Evolutionary conservation across 1,284 basidiomycete genomes (phyloP).

Genomic region (Phlebopus sp.): DNA sequence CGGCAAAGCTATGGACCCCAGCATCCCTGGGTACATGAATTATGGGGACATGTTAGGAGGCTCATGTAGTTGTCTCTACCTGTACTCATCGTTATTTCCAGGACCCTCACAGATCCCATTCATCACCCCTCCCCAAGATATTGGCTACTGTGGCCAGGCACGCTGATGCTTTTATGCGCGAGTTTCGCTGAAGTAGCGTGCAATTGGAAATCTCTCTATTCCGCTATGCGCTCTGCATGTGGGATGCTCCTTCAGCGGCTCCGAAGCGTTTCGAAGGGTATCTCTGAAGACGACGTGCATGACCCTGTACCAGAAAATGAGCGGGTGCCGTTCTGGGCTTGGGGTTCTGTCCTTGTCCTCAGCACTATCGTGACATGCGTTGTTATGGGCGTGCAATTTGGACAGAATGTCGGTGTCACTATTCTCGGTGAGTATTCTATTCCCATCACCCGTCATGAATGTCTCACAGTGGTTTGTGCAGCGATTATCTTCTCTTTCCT

Average conservation of each 20-base stretch:
- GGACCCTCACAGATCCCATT: constrained; percentile 43
- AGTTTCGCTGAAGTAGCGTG: constrained; percentile 46
- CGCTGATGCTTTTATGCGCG: constrained; percentile 51
- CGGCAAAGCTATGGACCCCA: constrained; percentile 27
- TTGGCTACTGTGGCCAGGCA: constrained; percentile 67
- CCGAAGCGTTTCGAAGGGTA: constrained; percentile 30
- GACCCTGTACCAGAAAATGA: constrained; percentile 43
- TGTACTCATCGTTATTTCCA: constrained; percentile 25
- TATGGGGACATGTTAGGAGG: constrained; percentile 7
- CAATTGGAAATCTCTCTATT: constrained; percentile 25
- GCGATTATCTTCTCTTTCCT: constrained; percentile 59
- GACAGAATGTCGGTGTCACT: constrained; percentile 58
- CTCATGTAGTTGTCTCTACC: background rate
- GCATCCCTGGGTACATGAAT: constrained; percentile 11
- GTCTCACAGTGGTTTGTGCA: background rate
- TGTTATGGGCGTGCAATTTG: constrained; percentile 54
- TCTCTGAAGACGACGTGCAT: constrained; percentile 37
- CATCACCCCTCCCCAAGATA: constrained; percentile 58
- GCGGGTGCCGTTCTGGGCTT: constrained; percentile 56
- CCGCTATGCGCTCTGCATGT: constrained; percentile 1
- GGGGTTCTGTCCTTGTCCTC: constrained; percentile 49
- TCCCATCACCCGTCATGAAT: background rate
- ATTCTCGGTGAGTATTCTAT: constrained; percentile 34
- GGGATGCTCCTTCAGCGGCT: constrained; percentile 1
- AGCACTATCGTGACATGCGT: constrained; percentile 53